Conservation (phyloP, 2,329 filamentous ascomycete genomes). For the Monilinia fructicola region DNA sequence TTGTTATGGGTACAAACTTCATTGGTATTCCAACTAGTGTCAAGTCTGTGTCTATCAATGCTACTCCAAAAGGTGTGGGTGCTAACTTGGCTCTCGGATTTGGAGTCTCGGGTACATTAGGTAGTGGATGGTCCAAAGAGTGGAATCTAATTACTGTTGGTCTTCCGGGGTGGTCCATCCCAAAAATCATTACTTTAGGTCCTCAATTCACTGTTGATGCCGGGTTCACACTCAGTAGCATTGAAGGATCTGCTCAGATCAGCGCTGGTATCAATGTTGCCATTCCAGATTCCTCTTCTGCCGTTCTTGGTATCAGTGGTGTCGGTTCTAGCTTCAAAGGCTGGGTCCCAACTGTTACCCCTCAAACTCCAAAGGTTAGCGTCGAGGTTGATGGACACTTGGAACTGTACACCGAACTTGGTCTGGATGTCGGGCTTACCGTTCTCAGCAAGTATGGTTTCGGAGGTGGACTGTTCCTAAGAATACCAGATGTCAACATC, state of each 20-base stretch:
- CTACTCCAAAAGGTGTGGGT: constrained; percentile 19
- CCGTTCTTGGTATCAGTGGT: constrained; percentile 17
- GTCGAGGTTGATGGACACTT: constrained; percentile 22
- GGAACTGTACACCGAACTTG: constrained; percentile 12
- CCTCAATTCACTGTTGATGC: constrained; percentile 24
- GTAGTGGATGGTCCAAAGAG: constrained; percentile 20
- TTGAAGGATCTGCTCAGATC: constrained; percentile 14
- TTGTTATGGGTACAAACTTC: constrained; percentile 1
- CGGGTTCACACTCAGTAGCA: constrained; percentile 14
- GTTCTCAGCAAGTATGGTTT: constrained; percentile 17
- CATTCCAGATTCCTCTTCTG: constrained; percentile 22
- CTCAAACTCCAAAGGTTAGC: constrained; percentile 15
- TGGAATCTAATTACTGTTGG: constrained; percentile 19
- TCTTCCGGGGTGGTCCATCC: constrained; percentile 21
- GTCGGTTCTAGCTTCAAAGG: constrained; percentile 14
- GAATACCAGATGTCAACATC: constrained; percentile 14
- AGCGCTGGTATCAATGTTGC: constrained; percentile 6
- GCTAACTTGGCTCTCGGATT: constrained; percentile 23
- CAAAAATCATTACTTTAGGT: constrained; percentile 17
- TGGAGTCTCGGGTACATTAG: constrained; percentile 18
- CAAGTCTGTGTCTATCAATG: constrained; percentile 16
- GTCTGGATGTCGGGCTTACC: constrained; percentile 21
- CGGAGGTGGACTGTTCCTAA: constrained; percentile 20
- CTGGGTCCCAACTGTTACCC: constrained; percentile 20
- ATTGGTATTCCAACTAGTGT: constrained; percentile 12